Percentiles rank a stretch among this genome's conserved stretches.
phyloP scores from a whole-genome alignment of 768 basidiomycete species.

The Candolleomyces efflorescens region DNA sequence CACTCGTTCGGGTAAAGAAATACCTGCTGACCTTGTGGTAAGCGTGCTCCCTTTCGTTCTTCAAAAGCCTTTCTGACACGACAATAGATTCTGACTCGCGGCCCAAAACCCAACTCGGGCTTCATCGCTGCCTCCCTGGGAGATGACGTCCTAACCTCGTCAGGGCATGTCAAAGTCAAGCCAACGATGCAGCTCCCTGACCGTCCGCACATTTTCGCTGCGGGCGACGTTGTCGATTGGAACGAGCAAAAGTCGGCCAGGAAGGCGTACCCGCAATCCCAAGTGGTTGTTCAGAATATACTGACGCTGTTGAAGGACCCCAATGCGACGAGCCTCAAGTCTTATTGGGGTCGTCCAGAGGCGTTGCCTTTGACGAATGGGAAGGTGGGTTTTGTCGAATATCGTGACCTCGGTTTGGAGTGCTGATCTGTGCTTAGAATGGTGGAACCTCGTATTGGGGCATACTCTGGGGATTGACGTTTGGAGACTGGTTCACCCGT shows the following conservation, averaged over 20 bases:
- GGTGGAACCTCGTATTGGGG: constrained; percentile 12
- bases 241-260: constrained; percentile 16
- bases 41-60: constrained; percentile 10
- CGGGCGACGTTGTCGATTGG: constrained; percentile 20
- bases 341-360: constrained; percentile 12
- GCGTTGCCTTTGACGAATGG: constrained; percentile 17
- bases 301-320: constrained; percentile 13
- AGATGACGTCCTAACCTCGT: constrained; percentile 22
- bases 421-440: constrained; percentile 1
- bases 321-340: constrained; percentile 15
- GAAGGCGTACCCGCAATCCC: constrained; percentile 15
- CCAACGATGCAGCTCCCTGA: constrained; percentile 29
- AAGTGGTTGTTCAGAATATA: constrained; percentile 12
- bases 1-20: constrained; percentile 25
- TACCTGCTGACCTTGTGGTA: constrained; percentile 53
- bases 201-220: constrained; percentile 18
- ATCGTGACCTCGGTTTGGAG: not conserved
- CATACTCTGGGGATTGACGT: constrained; percentile 11
- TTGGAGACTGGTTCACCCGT: constrained; percentile 14
- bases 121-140: constrained; percentile 40
- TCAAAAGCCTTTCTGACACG: not conserved
- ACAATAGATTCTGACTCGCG: constrained; percentile 24
- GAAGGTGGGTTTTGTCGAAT: constrained; percentile 12
- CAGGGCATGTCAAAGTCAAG: constrained; percentile 40
- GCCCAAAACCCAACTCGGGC: constrained; percentile 40